phyloP scores from a whole-genome alignment of 345 rosid species.

The Kernera saxatilis region DNA sequence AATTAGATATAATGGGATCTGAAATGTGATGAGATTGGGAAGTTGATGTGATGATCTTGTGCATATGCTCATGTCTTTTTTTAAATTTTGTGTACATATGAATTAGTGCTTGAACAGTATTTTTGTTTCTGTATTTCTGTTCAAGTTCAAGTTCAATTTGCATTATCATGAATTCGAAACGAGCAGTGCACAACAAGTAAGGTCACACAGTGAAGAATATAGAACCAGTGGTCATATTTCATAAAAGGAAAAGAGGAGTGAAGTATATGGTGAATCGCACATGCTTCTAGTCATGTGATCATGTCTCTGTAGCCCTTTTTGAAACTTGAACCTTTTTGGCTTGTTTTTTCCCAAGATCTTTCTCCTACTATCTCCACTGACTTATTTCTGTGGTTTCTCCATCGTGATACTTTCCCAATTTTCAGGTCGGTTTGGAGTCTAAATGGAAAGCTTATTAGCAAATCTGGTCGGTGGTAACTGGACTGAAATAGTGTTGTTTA shows the following conservation, averaged over 20 bases:
- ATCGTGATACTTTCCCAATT: not conserved
- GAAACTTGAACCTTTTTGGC: slow-evolving; percentile 23
- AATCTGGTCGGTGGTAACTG: not conserved
- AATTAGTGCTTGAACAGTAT: not conserved
- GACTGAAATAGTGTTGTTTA: slow-evolving; percentile 1
- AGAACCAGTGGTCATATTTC: not conserved
- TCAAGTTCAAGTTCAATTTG: not conserved
- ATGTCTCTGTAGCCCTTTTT: slow-evolving; percentile 12
- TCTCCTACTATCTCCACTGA: not conserved
- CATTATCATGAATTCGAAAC: not conserved
- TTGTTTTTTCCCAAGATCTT: not conserved
- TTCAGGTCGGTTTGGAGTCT: slow-evolving; percentile 9
- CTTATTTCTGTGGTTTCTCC: not conserved
- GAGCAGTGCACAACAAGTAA: not conserved
- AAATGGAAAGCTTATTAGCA: not conserved
- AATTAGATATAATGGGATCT: not conserved
- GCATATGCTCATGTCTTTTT: not conserved
- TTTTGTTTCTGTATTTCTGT: not conserved
- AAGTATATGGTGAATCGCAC: slow-evolving; percentile 4
- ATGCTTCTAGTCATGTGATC: slow-evolving; percentile 22
- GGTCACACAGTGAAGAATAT: not conserved
- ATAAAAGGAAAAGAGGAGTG: not conserved
- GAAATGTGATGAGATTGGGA: not conserved
- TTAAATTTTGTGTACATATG: not conserved
- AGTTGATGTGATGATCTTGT: not conserved